A percentile compares a stretch with the other conserved stretches of the same genome.
phyloP scores from a whole-genome alignment of 2,329 filamentous ascomycete genomes.

The Bisporella sp. region DNA sequence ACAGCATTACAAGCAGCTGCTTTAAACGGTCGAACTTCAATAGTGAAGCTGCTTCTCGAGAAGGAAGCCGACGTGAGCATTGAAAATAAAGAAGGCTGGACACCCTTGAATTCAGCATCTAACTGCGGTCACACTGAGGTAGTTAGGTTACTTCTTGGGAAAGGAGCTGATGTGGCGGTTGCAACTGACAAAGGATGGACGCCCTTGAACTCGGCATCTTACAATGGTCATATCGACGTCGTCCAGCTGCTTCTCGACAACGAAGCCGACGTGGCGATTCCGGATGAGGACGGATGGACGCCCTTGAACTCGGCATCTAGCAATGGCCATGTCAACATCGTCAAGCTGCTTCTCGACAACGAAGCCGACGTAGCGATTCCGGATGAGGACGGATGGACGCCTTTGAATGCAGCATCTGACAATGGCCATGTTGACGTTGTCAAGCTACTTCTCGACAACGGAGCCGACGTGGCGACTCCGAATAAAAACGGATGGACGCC shows the following conservation, averaged over 20 bases:
- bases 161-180: not conserved
- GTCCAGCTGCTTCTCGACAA: no score
- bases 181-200: not conserved
- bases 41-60: not conserved
- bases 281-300: not conserved
- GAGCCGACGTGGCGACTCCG: not conserved
- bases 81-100: not conserved
- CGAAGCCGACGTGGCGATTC: not conserved
- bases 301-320: not conserved
- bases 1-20: slow-evolving; percentile 1
- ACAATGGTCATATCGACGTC: not conserved
- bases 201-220: not conserved
- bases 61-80: slow-evolving; percentile 1
- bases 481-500: not conserved
- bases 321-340: not conserved
- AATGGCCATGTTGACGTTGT: not conserved
- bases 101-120: not conserved
- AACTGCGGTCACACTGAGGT: not conserved
- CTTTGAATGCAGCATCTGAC: no score
- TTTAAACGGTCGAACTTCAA: not conserved
- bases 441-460: not conserved
- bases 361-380: no score
- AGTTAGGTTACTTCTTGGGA: not conserved
- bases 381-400: no score
- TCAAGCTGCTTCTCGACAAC: no score